These are phyloP conservation scores for Perilla frutescens DNA, from an alignment of 257 asterid species.

Conservation along the genomic window DNA sequence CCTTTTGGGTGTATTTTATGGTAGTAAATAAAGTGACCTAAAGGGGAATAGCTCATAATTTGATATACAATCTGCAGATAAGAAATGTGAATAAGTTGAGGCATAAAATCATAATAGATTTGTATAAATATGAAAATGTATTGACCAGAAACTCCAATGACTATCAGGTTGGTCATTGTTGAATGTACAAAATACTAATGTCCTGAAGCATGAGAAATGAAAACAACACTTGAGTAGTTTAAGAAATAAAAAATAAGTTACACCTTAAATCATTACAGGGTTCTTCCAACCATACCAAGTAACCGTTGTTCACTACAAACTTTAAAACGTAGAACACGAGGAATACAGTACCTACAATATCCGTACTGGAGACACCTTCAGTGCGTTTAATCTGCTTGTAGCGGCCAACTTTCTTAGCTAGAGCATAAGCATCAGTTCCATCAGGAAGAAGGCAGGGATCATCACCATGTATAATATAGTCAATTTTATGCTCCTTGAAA, in stretches of 20 bases:
- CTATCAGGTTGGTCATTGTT: background rate
- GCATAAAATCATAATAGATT: background rate
- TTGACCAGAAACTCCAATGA: background rate
- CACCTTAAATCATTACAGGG: background rate
- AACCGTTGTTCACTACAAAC: constrained; percentile 12
- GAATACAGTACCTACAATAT: constrained; percentile 87
- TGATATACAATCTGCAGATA: background rate
- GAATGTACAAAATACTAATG: background rate
- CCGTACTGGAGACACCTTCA: constrained; percentile 98
- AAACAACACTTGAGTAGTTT: background rate
- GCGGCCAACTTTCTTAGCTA: constrained; percentile 92
- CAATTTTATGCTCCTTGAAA: constrained; percentile 85
- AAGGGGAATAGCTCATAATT: background rate
- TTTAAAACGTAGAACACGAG: constrained; percentile 34
- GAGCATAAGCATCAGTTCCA: constrained; percentile 96
- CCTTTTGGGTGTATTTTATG: background rate
- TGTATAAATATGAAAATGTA: background rate
- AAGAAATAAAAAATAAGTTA: background rate
- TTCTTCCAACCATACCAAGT: constrained; percentile 27
- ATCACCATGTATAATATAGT: constrained; percentile 92
- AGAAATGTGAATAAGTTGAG: constrained; percentile 12
- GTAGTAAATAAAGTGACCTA: background rate
- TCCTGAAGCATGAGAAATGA: background rate
- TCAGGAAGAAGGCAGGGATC: constrained; percentile 97
- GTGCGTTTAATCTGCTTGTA: constrained; percentile 98